These are phyloP conservation scores for Penicillium sp. DNA, from an alignment of 2,329 filamentous ascomycete species.

Conservation along the genomic window DNA sequence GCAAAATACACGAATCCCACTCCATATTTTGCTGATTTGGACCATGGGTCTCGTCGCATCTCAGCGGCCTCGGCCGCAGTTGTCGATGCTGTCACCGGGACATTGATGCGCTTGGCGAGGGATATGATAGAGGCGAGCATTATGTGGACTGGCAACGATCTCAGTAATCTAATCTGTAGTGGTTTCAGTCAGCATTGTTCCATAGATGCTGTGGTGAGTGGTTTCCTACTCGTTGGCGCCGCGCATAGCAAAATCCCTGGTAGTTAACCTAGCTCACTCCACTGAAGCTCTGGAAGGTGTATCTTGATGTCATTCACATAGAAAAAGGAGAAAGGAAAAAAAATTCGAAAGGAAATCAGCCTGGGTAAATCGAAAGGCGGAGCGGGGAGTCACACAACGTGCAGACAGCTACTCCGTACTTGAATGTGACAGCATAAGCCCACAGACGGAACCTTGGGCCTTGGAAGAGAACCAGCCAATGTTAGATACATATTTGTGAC, in stretches of 20 bases:
- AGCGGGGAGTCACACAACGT: constrained; percentile 17
- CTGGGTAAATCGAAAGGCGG: constrained; percentile 17
- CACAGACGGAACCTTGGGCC: constrained; percentile 5
- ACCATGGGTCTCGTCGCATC: constrained; percentile 72
- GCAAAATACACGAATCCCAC: constrained; percentile 88
- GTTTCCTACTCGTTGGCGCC: neutral
- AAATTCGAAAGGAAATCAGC: constrained; percentile 1
- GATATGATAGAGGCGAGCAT: constrained; percentile 25
- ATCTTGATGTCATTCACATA: neutral
- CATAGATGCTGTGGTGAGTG: neutral
- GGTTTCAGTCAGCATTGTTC: neutral
- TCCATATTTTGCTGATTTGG: constrained; percentile 78
- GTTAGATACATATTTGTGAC: neutral
- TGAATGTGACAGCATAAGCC: constrained; percentile 15
- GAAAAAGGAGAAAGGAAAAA: constrained; percentile 1
- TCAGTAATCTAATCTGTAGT: neutral
- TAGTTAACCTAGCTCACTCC: constrained; percentile 12
- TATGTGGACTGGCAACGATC: neutral
- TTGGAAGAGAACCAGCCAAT: constrained; percentile 14
- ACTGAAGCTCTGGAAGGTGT: neutral
- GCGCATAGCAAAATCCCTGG: constrained; percentile 4
- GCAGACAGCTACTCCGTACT: neutral
- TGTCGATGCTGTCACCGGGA: constrained; percentile 57
- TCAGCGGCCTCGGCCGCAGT: constrained; percentile 58
- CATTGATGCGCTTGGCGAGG: constrained; percentile 54